Evolutionary conservation across 306 rosid genomes (phyloP), one percentile per base, ranked within the genome.

Genomic region (Vigna hirtella): DNA sequence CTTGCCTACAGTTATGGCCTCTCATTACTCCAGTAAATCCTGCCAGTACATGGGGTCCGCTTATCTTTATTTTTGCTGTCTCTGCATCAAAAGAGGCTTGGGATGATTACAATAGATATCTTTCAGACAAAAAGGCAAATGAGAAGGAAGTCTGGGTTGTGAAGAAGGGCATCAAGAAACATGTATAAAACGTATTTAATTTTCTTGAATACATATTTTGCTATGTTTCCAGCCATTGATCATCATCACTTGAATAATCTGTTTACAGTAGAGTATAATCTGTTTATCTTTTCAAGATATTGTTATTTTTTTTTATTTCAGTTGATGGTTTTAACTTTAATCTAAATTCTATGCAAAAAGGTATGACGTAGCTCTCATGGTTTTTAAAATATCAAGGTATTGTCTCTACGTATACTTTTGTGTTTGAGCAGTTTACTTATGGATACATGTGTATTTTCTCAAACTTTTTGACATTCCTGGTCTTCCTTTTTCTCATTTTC

Each of bases 11-110:
- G 89, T 83, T 95, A 61, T 95, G 99, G 99, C 83, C 99, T 40
- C 98, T 95, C 71, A 95, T 95, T 18, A 95, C 99, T 78, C 99
- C 99, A 20, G 99, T 95, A 67, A 95, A 95, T 87, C 99, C 99
- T 61, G 99, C 98, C 79, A 95, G 99, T 77, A 95, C 99, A 48
- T 95, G 99, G 99, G 99, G 99, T 80, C 99, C 99, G 11, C 99
- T 95, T 85, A 88, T 95, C 53, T 95, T 95, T 87, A 95, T 95
- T 81, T 95, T 95, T 81, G 96, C 99, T 18, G 98, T 95, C 76
- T 95, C 99, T 70, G 98, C 99, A 6, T 85, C 97, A 51, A 95
- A 95, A 88, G 99, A 95, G 96, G 98, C 93, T 0, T 95, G 99
- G 99, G 99, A 95, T 87, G 99, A 95, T 84, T 95, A 95, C 85